Evolutionary conservation across 208 protist genomes (phyloP).

Genomic region (Herpetomonas tarakana): DNA sequence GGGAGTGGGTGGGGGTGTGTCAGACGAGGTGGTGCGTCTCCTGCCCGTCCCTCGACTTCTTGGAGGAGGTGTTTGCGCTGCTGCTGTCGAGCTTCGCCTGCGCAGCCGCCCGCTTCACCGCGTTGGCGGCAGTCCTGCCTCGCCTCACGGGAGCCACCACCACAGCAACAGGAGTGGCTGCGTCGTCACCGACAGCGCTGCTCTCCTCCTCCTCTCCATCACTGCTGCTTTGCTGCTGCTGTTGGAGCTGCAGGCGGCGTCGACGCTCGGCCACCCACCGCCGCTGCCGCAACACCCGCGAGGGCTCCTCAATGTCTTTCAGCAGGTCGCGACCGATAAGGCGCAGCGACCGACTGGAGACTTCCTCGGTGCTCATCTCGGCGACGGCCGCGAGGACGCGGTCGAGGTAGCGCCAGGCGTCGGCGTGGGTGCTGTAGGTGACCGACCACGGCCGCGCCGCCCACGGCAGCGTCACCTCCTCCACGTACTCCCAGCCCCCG

Average conservation of each 20-base stretch:
- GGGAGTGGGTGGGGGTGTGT: too few relatives aligned
- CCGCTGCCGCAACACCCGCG: slow-evolving; percentile 14
- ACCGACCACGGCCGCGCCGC: slow-evolving; percentile 47
- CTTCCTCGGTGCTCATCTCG: slow-evolving; percentile 26
- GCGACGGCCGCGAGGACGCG: slow-evolving; percentile 35
- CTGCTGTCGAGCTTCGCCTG: too few relatives aligned
- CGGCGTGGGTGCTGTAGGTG: slow-evolving; percentile 37
- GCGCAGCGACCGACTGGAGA: slow-evolving; percentile 31
- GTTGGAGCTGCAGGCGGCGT: background rate
- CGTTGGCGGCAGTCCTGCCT: background rate
- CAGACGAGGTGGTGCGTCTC: too few relatives aligned
- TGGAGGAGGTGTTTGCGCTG: too few relatives aligned
- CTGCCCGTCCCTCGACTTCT: too few relatives aligned
- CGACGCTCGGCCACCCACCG: background rate
- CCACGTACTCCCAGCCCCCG: slow-evolving; percentile 62
- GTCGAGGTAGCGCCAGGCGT: slow-evolving; percentile 63
- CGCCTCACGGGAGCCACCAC: background rate
- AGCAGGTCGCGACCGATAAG: slow-evolving; percentile 47
- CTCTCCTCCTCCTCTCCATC: too few relatives aligned
- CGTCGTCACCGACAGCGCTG: too few relatives aligned
- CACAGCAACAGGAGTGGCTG: too few relatives aligned
- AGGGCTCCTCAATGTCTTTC: slow-evolving; percentile 50
- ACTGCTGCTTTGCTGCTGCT: background rate
- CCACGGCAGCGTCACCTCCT: slow-evolving; percentile 48
- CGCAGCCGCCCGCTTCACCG: slow-evolving; percentile 1